These are phyloP conservation scores for Chlorella variabilis DNA, from an alignment of 163 green algal genomes.

Conservation along the genomic window DNA sequence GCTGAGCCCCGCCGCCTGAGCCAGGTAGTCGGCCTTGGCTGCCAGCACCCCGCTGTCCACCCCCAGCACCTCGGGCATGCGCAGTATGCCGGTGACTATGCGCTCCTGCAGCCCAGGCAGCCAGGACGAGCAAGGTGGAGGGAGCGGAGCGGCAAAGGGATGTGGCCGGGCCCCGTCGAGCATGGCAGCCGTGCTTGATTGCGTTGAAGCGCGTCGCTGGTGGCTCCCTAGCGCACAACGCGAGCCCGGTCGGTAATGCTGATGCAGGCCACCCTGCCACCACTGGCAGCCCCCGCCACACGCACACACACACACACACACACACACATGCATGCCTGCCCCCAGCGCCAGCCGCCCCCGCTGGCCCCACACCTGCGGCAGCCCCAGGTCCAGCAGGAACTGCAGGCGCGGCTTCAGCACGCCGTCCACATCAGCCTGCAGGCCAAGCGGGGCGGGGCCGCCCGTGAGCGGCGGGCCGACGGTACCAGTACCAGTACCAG, in stretches of 20 bases:
- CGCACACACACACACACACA: too few relatives aligned
- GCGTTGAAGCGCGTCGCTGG: too few relatives aligned
- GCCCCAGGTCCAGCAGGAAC: slow-evolving; percentile 8
- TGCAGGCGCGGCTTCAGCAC: slow-evolving; percentile 34
- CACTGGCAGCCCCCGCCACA: too few relatives aligned
- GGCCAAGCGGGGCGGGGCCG: not conserved
- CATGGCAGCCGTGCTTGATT: too few relatives aligned
- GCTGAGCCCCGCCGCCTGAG: not conserved
- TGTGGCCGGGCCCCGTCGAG: too few relatives aligned
- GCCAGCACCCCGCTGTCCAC: slow-evolving; percentile 15
- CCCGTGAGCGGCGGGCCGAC: too few relatives aligned
- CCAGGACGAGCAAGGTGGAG: not conserved
- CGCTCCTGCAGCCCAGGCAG: not conserved
- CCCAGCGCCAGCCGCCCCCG: not conserved
- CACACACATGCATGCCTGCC: not conserved
- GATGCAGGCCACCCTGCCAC: too few relatives aligned
- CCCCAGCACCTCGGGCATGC: slow-evolving; percentile 22
- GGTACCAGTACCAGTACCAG: too few relatives aligned
- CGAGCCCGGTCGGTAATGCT: too few relatives aligned
- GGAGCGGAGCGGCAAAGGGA: too few relatives aligned
- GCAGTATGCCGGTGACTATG: slow-evolving; percentile 1
- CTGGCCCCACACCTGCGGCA: not conserved
- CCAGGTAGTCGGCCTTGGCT: not conserved
- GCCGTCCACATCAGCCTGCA: slow-evolving; percentile 20
- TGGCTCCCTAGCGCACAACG: too few relatives aligned